phyloP scores from a whole-genome alignment of 2,329 filamentous ascomycete genomes.

The Penicillium sp. region DNA sequence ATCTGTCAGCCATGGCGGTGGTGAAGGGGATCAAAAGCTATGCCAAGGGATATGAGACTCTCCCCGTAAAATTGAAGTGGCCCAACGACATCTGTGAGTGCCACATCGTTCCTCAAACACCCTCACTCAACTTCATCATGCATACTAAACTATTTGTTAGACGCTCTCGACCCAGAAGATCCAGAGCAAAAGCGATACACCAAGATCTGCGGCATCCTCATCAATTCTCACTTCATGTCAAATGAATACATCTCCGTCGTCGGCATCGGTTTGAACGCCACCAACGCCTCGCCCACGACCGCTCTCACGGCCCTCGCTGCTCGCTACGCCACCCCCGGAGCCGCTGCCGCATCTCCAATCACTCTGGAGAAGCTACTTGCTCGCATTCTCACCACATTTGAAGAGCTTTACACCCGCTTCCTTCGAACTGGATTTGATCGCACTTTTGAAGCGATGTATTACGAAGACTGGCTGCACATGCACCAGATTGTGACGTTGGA shows the following conservation, averaged over 20 bases:
- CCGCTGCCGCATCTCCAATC: constrained; percentile 58
- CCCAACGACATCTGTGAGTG: constrained; percentile 82
- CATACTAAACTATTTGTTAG: constrained; percentile 28
- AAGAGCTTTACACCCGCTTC: constrained; percentile 71
- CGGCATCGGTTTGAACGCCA: constrained; percentile 80
- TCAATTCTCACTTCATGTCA: constrained; percentile 75
- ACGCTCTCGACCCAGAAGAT: constrained; percentile 60
- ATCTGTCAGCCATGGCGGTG: constrained; percentile 81
- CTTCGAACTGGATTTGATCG: constrained; percentile 66
- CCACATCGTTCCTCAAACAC: background rate
- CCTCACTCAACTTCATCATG: too few species aligned
- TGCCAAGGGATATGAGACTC: constrained; percentile 63
- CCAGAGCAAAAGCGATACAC: constrained; percentile 54
- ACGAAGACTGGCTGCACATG: constrained; percentile 78
- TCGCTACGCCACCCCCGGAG: constrained; percentile 35
- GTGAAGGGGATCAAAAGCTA: constrained; percentile 78
- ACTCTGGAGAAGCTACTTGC: constrained; percentile 76
- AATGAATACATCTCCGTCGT: constrained; percentile 78
- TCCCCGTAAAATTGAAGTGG: constrained; percentile 91
- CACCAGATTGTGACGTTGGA: constrained; percentile 71
- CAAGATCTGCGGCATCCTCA: constrained; percentile 89
- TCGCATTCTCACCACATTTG: constrained; percentile 68
- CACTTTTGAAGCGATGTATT: constrained; percentile 70
- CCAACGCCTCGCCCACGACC: constrained; percentile 78
- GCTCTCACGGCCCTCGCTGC: constrained; percentile 68